Base-by-base conservation (phyloP, 2,329 filamentous ascomycete species). In the Colletotrichum higginsianum region DNA sequence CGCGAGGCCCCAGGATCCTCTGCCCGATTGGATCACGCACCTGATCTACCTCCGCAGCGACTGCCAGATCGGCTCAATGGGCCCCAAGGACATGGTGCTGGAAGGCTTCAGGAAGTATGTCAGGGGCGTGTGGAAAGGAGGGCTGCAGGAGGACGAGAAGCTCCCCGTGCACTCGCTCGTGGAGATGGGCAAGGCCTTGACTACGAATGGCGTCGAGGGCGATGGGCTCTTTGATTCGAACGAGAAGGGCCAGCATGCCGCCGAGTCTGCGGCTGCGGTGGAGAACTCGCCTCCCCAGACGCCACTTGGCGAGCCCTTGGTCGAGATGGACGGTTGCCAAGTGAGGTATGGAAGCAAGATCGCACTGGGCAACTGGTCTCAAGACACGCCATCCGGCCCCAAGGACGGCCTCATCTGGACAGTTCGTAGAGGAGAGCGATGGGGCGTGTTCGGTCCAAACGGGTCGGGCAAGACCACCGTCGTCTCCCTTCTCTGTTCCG, bases 401-500 rank as follows among this genome's bases (percentile, higher is more conserved):
- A 83, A 84, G 70, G 80, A 88, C 1, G 96, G 96, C 0, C 84
- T 98, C 7, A 88, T 92, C 78, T 98, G 96, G 94, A 93, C 88
- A 0, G 91, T 98, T 30, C 89, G 91, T 49, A 89, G 92, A 62
- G 95, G 96, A 30, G 91, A 98, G 79, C 90, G 95, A 73, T 98
- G 95, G 93, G 96, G 94, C 3, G 89, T 98, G 21, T 96, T 99
- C 78, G 96, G 96, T 0, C 93, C 95, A 42, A 98, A 99, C 76
- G 96, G 93, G 15, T 98, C 94, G 0, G 96, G 96, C 21, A 99
- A 99, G 84, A 99, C 96, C 0, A 99, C 96, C 0, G 88, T 99
- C 49, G 89, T 98, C 38, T 96, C 95, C 6, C 87, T 99, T 7
- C 93, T 99, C 71, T 97, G 94, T 71, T 98, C 96, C 1, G 96